Evolutionary conservation across 768 basidiomycete species (phyloP).

Genomic region (Coprinellus micaceus): DNA sequence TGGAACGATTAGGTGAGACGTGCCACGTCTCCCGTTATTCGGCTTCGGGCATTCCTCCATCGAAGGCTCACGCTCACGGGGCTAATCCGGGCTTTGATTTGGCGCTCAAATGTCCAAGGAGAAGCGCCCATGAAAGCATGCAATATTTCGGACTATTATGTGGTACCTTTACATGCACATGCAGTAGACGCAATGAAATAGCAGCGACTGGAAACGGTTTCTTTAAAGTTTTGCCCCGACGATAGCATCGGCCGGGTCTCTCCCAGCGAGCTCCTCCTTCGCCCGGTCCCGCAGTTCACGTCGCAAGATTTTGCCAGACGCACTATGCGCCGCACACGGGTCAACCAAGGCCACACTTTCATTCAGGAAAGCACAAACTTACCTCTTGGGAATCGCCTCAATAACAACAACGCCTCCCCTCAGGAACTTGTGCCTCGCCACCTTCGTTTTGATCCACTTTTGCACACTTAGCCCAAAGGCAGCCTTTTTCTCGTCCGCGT

Average conservation of each 20-base stretch:
- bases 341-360: constrained; percentile 7
- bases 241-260: constrained; percentile 32
- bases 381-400: constrained; percentile 69
- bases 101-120: no score
- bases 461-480: constrained; percentile 51
- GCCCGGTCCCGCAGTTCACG: constrained; percentile 70
- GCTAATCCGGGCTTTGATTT: no score
- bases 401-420: constrained; percentile 72
- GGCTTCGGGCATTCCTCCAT: no score
- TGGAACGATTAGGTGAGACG: no score
- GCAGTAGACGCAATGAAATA: no score
- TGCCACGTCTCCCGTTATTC: no score
- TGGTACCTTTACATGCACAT: no score
- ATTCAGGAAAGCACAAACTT: constrained; percentile 6
- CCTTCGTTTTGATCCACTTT: constrained; percentile 64
- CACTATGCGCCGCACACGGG: constrained; percentile 35
- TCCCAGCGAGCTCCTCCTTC: constrained; percentile 46
- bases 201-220: no score
- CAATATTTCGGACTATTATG: no score
- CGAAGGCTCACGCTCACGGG: no score
- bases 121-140: no score
- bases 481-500: constrained; percentile 32
- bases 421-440: constrained; percentile 74
- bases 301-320: constrained; percentile 84
- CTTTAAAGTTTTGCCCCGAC: constrained; percentile 35